Evolutionary conservation across 441 rosid species (phyloP), one percentile per base, ranked within the genome.

Genomic region (Pelargonium myrrhifolium): DNA sequence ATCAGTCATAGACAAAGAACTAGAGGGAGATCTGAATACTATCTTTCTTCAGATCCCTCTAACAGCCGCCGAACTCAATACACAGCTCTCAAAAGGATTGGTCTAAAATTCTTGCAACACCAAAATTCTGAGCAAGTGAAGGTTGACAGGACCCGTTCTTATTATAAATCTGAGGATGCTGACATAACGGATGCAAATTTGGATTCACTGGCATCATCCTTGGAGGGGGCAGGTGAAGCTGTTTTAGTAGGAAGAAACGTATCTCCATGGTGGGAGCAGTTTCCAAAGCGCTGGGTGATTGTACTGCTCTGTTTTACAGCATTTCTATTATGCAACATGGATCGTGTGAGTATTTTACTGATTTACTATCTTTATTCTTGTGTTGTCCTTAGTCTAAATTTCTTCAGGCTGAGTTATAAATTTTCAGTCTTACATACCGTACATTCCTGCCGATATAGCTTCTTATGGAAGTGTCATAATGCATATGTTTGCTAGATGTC

Each of bases 311-410:
- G 97, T 81, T 94, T 94, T 72, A 28, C 83, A 1, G 84, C 97
- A 26, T 94, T 94, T 82, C 84, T 91, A 8, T 79, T 94, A 1
- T 94, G 99, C 87, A 94, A 94, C 74, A 91, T 94, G 99, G 99
- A 94, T 78, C 90, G 99, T 64, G 99, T 93, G 71, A 82, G 95
- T 77, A 31, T 73, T 9, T 62, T 71, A 56, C 18, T 28, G 68
- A 40, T 66, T 67, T 42, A 47, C 31, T 62, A 55, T 20, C 37
- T 24, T 9, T 12, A 6, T 37, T 1, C 2, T 15, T 26, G n/a
- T 10, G 60, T 14, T 28, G 5, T 14, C 17, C 17, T 18, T 12
- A 3, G 9, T 24, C n/a, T 15, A 24, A 22, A 37, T 65, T 62
- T 64, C 18, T 49, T 3, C 60, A 55, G 3, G 8, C 24, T 18